Evolutionary conservation across 75 land plant genomes (phyloP).

Genomic region (Adiantum capillusveneris): DNA sequence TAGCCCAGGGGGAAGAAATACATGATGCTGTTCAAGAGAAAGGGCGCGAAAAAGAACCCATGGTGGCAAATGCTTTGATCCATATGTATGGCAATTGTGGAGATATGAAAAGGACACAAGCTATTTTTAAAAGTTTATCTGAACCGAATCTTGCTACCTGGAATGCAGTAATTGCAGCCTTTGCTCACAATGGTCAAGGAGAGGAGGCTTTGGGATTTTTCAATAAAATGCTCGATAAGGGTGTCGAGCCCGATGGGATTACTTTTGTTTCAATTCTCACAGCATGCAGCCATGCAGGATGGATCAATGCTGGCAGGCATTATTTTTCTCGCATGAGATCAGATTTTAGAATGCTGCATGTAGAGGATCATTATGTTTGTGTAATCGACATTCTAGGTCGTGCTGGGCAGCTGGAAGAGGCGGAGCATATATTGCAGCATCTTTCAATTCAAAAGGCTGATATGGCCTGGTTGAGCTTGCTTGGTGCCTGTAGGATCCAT

Average conservation of each 20-base stretch:
- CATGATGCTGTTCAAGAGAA: background rate
- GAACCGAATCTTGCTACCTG: constrained; percentile 49
- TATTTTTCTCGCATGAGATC: background rate
- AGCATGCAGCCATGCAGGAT: constrained; percentile 22
- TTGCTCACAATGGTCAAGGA: constrained; percentile 33
- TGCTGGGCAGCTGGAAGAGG: constrained; percentile 11
- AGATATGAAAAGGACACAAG: constrained; percentile 28
- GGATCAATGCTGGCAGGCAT: background rate
- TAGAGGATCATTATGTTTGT: constrained; percentile 8
- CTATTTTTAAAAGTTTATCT: constrained; percentile 39
- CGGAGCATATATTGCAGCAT: background rate
- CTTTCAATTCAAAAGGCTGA: background rate
- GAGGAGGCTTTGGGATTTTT: background rate
- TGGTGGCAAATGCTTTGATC: constrained; percentile 20
- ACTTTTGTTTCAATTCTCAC: constrained; percentile 38
- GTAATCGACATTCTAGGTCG: constrained; percentile 14
- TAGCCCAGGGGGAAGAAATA: constrained; percentile 1
- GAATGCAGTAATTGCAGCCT: constrained; percentile 61
- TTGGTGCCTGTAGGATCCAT: constrained; percentile 11
- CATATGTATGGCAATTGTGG: constrained; percentile 41
- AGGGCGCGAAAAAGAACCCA: background rate
- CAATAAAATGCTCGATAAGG: background rate
- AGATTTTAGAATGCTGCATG: background rate
- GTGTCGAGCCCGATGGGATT: constrained; percentile 15
- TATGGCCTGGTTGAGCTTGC: constrained; percentile 6